Conservation (phyloP, 345 rosid genomes). For the Lumnitzera racemosa region DNA sequence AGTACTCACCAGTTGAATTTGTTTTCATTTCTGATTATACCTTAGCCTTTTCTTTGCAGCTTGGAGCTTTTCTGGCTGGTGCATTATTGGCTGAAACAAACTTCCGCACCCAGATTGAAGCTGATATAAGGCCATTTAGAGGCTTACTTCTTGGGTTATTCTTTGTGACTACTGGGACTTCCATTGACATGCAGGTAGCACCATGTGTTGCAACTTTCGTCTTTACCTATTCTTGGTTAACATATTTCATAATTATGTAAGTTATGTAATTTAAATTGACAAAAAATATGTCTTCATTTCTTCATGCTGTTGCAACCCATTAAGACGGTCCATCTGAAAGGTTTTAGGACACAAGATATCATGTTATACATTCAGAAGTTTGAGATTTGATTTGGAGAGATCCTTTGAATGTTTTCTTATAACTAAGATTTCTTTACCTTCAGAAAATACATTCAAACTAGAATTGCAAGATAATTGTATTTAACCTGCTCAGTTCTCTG, state of each 20-base stretch:
- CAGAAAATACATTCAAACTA: no score
- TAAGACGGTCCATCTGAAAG: no score
- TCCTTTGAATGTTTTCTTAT: not conserved
- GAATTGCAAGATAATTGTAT: no score
- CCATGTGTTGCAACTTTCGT: not conserved
- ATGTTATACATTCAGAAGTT: not conserved
- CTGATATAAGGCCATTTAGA: conserved; percentile 96
- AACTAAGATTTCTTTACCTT: no score
- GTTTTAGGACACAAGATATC: no score
- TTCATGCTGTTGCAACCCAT: not conserved
- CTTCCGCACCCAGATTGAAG: conserved; percentile 94
- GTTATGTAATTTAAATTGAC: no score
- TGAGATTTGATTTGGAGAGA: conserved; percentile 3
- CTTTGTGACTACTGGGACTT: conserved; percentile 94
- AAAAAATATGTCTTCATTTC: not conserved
- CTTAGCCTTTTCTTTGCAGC: conserved; percentile 36
- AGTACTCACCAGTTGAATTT: not conserved
- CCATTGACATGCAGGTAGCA: conserved; percentile 84
- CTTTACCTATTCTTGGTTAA: no score
- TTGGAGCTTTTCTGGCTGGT: conserved; percentile 98
- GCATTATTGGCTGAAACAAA: conserved; percentile 94
- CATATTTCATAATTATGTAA: no score
- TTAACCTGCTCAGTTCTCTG: not conserved
- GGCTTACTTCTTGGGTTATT: conserved; percentile 93
- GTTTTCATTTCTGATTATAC: conserved; percentile 6